These are phyloP conservation scores for Aphanomyces astaci DNA, from an alignment of 352 stramenopile genomes.

Conservation along the genomic window DNA sequence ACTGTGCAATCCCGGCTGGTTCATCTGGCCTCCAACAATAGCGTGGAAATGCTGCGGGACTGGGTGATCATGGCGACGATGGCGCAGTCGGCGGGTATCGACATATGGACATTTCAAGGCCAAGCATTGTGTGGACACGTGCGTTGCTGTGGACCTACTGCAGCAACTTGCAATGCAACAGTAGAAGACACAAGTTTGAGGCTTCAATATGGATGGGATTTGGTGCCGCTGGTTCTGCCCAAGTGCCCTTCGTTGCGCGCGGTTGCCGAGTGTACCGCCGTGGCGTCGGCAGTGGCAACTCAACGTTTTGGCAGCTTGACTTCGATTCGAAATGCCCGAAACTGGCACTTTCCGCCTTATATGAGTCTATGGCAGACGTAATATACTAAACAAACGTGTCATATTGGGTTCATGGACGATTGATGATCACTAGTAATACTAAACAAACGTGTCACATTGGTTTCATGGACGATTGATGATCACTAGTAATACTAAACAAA, in stretches of 20 bases:
- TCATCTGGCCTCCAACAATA: neutral
- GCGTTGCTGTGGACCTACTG: neutral
- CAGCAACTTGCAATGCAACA: neutral
- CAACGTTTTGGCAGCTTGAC: neutral
- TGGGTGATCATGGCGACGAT: neutral
- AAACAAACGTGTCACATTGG: too few species aligned
- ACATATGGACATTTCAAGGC: constrained; percentile 12
- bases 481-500: too few species aligned
- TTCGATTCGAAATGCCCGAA: too few species aligned
- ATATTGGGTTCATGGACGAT: too few species aligned
- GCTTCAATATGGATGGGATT: neutral
- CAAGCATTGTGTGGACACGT: neutral
- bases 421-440: too few species aligned
- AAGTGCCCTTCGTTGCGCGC: neutral
- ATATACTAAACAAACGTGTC: too few species aligned
- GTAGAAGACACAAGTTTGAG: neutral
- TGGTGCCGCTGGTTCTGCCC: neutral
- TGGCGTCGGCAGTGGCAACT: neutral
- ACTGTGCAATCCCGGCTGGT: constrained; percentile 33
- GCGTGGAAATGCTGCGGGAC: neutral
- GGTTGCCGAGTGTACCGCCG: neutral
- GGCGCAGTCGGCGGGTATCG: neutral
- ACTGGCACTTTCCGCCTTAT: too few species aligned
- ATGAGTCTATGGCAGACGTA: too few species aligned
- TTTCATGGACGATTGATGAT: too few species aligned